These are phyloP conservation scores for Cokeromyces recurvatus DNA, from an alignment of 371 early-diverging fungal species.

Conservation along the genomic window DNA sequence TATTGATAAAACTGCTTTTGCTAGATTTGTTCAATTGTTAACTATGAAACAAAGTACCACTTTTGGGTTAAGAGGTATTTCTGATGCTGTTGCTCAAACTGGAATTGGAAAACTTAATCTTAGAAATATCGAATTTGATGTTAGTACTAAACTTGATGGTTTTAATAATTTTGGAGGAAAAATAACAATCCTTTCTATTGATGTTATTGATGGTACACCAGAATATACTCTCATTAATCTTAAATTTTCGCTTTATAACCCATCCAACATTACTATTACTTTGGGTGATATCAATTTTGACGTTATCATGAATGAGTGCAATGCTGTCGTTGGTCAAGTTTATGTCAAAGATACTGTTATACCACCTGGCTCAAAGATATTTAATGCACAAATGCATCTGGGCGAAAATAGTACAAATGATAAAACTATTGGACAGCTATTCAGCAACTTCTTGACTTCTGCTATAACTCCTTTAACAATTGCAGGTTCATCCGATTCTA, in stretches of 20 bases:
- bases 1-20: constrained; percentile 32
- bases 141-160: constrained; percentile 45
- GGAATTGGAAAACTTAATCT: constrained; percentile 50
- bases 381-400: constrained; percentile 30
- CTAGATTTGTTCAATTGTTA: constrained; percentile 44
- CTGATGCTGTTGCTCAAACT: constrained; percentile 46
- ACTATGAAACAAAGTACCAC: constrained; percentile 35
- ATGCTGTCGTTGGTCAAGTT: constrained; percentile 33
- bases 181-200: constrained; percentile 29
- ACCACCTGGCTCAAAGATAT: constrained; percentile 42
- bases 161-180: constrained; percentile 42
- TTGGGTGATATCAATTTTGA: constrained; percentile 47
- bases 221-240: constrained; percentile 32
- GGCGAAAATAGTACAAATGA: constrained; percentile 15
- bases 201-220: constrained; percentile 39
- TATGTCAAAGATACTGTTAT: constrained; percentile 36
- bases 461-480: constrained; percentile 41
- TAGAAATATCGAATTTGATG: constrained; percentile 43
- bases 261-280: constrained; percentile 50
- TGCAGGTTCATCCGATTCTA: constrained; percentile 33
- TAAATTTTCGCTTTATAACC: constrained; percentile 41
- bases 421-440: constrained; percentile 20
- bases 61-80: constrained; percentile 48
- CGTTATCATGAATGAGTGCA: constrained; percentile 30
- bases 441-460: constrained; percentile 36